These are phyloP conservation scores for Hyaloperonospora arabidopsidis DNA, from an alignment of 352 stramenopile genomes.

Conservation along the genomic window DNA sequence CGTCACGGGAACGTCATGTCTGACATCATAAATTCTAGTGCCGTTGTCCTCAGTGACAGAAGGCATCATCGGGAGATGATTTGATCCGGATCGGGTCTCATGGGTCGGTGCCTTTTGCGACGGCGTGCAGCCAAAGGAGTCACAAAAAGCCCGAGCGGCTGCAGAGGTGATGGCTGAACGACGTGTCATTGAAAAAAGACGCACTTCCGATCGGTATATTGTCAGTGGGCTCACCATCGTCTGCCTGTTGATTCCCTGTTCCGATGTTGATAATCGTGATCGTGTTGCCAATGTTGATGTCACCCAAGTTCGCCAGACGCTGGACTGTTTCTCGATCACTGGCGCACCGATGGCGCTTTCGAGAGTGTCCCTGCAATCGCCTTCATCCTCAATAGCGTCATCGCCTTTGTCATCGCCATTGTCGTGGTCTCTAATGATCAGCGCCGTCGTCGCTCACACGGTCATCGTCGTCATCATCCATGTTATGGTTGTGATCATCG, in stretches of 20 bases:
- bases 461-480: conserved; percentile 8
- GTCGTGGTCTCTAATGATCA: neutral
- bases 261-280: conserved; percentile 34
- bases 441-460: neutral
- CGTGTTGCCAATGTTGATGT: conserved; percentile 35
- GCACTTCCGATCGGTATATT: conserved; percentile 1
- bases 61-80: neutral
- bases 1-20: neutral
- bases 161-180: conserved; percentile 18
- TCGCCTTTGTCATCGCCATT: conserved; percentile 7
- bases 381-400: neutral
- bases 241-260: conserved; percentile 8
- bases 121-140: conserved; percentile 12
- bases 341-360: conserved; percentile 7
- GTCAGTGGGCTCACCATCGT: neutral
- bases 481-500: neutral
- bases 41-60: neutral
- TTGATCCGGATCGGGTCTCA: neutral
- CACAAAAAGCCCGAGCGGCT: conserved; percentile 17
- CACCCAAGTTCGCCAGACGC: conserved; percentile 25
- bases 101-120: neutral
- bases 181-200: conserved; percentile 1
- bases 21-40: neutral
- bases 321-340: conserved; percentile 18
- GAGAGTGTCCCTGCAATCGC: conserved; percentile 5